Percentiles rank a stretch among this genome's conserved stretches.
Evolutionary conservation across 1,139 yeast species (phyloP).

Genomic region (Hansenula sp.): DNA sequence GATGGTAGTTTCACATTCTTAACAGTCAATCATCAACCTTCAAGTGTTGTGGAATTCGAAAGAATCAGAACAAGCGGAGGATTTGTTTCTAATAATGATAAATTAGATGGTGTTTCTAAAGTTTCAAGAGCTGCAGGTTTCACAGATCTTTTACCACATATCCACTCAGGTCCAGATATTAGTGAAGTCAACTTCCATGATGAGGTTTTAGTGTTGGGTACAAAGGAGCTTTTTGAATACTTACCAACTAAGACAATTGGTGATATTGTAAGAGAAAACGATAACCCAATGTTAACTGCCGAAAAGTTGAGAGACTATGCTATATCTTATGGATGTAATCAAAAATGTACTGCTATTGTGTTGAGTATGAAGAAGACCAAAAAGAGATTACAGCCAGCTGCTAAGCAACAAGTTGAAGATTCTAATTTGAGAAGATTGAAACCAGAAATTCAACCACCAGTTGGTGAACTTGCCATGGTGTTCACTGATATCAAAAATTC

Average conservation of each 20-base stretch:
- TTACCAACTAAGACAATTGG: conserved; percentile 84
- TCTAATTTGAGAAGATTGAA: conserved; percentile 78
- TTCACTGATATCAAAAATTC: conserved; percentile 97
- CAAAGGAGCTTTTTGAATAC: conserved; percentile 80
- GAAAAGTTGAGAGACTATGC: conserved; percentile 93
- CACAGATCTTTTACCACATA: conserved; percentile 79
- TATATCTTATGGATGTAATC: conserved; percentile 83
- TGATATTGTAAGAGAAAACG: conserved; percentile 78
- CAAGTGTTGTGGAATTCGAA: conserved; percentile 74
- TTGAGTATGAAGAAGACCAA: conserved; percentile 48
- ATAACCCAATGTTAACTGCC: conserved; percentile 89
- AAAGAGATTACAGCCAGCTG: conserved; percentile 40
- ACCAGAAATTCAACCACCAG: conserved; percentile 92
- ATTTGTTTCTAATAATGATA: conserved; percentile 79
- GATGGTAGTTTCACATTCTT: conserved; percentile 76
- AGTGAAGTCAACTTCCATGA: conserved; percentile 62
- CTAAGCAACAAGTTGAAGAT: conserved; percentile 57
- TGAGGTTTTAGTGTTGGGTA: conserved; percentile 84
- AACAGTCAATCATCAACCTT: conserved; percentile 82
- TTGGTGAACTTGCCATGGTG: conserved; percentile 90
- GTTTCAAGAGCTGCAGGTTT: conserved; percentile 93
- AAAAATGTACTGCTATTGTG: conserved; percentile 82
- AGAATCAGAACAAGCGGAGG: conserved; percentile 92
- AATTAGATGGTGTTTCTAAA: conserved; percentile 75
- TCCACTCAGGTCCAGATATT: conserved; percentile 85